These are phyloP conservation scores for Canariomyces notabilis DNA, from an alignment of 2,329 filamentous ascomycete species.

Conservation along the genomic window DNA sequence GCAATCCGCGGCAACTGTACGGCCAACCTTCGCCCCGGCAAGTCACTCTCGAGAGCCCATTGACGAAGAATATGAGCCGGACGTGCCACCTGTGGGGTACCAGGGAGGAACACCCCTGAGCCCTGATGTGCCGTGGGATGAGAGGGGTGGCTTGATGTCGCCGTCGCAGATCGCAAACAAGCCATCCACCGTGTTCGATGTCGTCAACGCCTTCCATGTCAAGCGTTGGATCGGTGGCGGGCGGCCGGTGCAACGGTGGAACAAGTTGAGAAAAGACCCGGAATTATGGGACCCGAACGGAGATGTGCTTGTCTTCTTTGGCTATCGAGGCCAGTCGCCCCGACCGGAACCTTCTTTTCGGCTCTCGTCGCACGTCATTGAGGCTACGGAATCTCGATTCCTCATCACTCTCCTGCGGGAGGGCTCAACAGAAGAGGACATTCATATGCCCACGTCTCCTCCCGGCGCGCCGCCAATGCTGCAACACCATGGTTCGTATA, in stretches of 20 bases:
- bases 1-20: slow-evolving; percentile 36
- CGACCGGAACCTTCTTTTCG: slow-evolving; percentile 50
- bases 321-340: slow-evolving; percentile 40
- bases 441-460: slow-evolving; percentile 40
- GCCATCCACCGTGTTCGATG: slow-evolving; percentile 39
- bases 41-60: slow-evolving; percentile 23
- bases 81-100: slow-evolving; percentile 7
- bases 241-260: slow-evolving; percentile 47
- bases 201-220: slow-evolving; percentile 35
- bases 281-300: slow-evolving; percentile 58
- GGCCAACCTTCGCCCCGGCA: slow-evolving; percentile 24
- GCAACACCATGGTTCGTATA: slow-evolving; percentile 28
- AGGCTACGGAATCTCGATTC: slow-evolving; percentile 50
- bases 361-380: slow-evolving; percentile 54
- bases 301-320: slow-evolving; percentile 54
- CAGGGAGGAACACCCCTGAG: neutral
- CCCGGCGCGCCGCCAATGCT: slow-evolving; percentile 38
- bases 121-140: slow-evolving; percentile 25
- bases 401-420: slow-evolving; percentile 51
- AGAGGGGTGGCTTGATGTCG: slow-evolving; percentile 19
- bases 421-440: slow-evolving; percentile 46
- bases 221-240: slow-evolving; percentile 51
- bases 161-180: slow-evolving; percentile 39
- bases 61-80: slow-evolving; percentile 17
- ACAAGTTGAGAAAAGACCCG: slow-evolving; percentile 54